Conservation (phyloP, 2,329 filamentous ascomycete species). For the Fusarium torreyae region DNA sequence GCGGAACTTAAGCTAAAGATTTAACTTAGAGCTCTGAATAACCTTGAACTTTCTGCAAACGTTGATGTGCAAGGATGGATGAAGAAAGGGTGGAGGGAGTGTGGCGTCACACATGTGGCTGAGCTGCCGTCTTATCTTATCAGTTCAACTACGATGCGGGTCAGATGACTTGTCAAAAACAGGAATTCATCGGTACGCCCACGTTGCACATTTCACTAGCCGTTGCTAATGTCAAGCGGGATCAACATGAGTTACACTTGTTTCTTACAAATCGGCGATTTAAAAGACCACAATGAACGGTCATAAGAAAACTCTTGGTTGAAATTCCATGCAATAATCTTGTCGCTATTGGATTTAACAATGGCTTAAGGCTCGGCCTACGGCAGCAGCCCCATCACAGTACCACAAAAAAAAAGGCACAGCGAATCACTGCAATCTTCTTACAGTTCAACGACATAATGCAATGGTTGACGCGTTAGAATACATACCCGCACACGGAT, state of each 20-base stretch:
- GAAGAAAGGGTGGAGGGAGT: not conserved
- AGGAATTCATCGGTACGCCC: not conserved
- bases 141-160: conserved; percentile 2
- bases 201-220: not conserved
- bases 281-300: too few species aligned
- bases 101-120: conserved; percentile 19
- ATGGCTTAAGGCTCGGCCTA: conserved; percentile 20
- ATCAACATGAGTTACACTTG: not conserved
- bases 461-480: conserved; percentile 5
- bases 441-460: not conserved
- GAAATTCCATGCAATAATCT: not conserved
- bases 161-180: conserved; percentile 1
- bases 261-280: not conserved
- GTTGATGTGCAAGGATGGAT: not conserved
- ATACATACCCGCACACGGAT: not conserved
- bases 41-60: conserved; percentile 13
- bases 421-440: not conserved
- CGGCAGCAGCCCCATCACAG: conserved; percentile 9
- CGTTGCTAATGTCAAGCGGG: too few species aligned
- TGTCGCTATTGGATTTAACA: not conserved
- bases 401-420: not conserved
- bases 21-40: conserved; percentile 12
- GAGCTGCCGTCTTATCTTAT: conserved; percentile 1
- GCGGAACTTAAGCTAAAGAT: conserved; percentile 2
- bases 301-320: too few species aligned